A percentile compares a stretch with the other conserved stretches of the same genome.
These are phyloP conservation scores for Ustilago xerochloae DNA, from an alignment of 1,284 basidiomycete species.

Conservation along the genomic window DNA sequence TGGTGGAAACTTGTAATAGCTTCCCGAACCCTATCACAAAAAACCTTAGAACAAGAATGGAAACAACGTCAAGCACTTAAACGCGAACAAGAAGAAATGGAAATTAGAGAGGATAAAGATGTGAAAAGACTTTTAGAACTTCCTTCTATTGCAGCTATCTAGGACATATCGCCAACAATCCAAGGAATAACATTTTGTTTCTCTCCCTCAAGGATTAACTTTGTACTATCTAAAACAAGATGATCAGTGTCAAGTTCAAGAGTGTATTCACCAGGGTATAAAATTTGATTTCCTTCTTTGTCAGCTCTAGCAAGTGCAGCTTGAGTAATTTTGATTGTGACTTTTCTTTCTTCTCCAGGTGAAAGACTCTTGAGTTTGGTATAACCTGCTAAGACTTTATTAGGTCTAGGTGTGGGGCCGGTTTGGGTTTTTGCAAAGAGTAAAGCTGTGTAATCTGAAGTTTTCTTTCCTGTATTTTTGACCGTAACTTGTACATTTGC, in stretches of 20 bases:
- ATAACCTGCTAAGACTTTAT: constrained; percentile 13
- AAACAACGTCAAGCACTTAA: constrained; percentile 21
- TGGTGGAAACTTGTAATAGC: constrained; percentile 43
- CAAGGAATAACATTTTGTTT: constrained; percentile 13
- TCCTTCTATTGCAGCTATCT: constrained; percentile 8
- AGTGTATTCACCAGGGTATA: constrained; percentile 23
- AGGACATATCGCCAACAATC: constrained; percentile 15
- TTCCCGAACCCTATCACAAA: constrained; percentile 18
- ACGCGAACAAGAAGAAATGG: constrained; percentile 4
- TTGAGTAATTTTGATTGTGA: constrained; percentile 8
- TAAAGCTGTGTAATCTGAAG: constrained; percentile 24
- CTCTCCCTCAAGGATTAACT: not conserved
- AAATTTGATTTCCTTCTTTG: constrained; percentile 7
- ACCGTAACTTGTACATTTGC: not conserved
- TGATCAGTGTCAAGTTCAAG: constrained; percentile 12
- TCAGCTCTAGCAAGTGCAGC: constrained; percentile 24
- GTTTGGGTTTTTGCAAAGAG: constrained; percentile 11
- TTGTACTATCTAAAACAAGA: not conserved
- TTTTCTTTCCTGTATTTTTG: constrained; percentile 6
- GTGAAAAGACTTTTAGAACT: constrained; percentile 14
- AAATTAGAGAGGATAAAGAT: constrained; percentile 6
- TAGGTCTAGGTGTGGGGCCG: constrained; percentile 22
- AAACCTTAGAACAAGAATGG: constrained; percentile 27
- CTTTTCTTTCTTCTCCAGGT: constrained; percentile 4
- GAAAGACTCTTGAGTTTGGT: constrained; percentile 2